Evolutionary conservation across 139 green algal genomes (phyloP).

Genomic region (Desmodesmus armatus): DNA sequence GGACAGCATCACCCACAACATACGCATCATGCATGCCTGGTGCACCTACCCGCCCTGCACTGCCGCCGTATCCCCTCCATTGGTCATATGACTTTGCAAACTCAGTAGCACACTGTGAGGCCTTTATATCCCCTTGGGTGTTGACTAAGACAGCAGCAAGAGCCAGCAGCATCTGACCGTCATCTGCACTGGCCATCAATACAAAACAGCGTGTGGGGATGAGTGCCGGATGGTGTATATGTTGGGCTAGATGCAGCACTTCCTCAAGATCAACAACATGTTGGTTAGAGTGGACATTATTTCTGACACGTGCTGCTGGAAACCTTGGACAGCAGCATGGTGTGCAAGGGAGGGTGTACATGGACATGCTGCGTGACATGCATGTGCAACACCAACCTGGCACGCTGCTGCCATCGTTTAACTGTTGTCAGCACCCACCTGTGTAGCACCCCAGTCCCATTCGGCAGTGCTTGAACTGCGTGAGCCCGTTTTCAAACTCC

Average conservation of each 20-base stretch:
- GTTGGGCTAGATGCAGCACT: not conserved
- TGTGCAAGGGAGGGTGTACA: not conserved
- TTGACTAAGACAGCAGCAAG: constrained; percentile 50
- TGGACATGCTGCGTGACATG: not conserved
- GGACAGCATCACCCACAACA: no score
- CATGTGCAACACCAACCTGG: no score
- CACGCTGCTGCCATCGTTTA: no score
- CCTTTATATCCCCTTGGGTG: no score
- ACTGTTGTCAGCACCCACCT: not conserved
- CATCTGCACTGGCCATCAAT: constrained; percentile 55
- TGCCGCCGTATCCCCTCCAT: constrained; percentile 49
- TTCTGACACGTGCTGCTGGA: not conserved
- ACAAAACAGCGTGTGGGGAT: not conserved
- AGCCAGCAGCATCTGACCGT: constrained; percentile 59
- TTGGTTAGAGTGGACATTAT: not conserved
- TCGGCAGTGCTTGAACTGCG: constrained; percentile 5
- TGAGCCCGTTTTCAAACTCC: not conserved
- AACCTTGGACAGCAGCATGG: no score
- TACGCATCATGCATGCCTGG: not conserved
- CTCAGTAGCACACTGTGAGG: no score
- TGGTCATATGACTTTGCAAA: constrained; percentile 44
- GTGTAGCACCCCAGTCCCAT: not conserved
- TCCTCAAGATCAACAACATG: not conserved
- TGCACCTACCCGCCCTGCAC: constrained; percentile 43
- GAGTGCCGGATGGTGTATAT: no score